Base-by-base conservation (phyloP, 139 green algal genomes). In the Chlamydomonas sp. region DNA sequence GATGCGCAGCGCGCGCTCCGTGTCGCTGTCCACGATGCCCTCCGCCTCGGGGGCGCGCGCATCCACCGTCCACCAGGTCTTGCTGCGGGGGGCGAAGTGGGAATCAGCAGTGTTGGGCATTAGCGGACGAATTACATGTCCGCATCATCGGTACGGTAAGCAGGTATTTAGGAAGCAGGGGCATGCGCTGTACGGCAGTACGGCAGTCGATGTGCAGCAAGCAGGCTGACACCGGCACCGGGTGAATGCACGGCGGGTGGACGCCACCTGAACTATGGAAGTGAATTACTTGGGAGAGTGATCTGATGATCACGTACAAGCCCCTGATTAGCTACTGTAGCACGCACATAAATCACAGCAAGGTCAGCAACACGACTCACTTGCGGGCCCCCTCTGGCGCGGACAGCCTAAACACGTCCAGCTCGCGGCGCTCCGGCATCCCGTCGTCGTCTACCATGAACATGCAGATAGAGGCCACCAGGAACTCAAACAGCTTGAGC, bases 401-500 rank as follows among this genome's bases (percentile, higher is more conserved):
- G 1, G 62, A 77, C 3, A 92, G 85, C 67, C 85, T 72, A 68
- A 91, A 91, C 69, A 91, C 60, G 77, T 90, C 89, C 66, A 93
- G 89, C 67, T 93, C 90, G 61, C 88, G 84, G 16, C 80, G 78
- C 84, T 90, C 77, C 8, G 90, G 89, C 78, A 79, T 72, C 12
- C 81, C 31, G 68, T 91, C 88, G 63, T 94, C 91, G 49, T 95
- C 92, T 72, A 96, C 95, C 86, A 97, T 92, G 88, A 96, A 96
- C 63, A 97, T 91, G 86, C 95, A 96, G 74, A 97, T 91, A 69
- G 92, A 95, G 0, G 95, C 94, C 18, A 95, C 94, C 82, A 97
- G 89, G 89, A 97, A 97, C 92, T 97, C 95, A 90, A 97, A 97
- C 80, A 97, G 93, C 90, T 97, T 97, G 18, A 97, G 91, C 77